Evolutionary conservation across 2,329 filamentous ascomycete genomes (phyloP).

Genomic region (Mycosphaerella arachidis): DNA sequence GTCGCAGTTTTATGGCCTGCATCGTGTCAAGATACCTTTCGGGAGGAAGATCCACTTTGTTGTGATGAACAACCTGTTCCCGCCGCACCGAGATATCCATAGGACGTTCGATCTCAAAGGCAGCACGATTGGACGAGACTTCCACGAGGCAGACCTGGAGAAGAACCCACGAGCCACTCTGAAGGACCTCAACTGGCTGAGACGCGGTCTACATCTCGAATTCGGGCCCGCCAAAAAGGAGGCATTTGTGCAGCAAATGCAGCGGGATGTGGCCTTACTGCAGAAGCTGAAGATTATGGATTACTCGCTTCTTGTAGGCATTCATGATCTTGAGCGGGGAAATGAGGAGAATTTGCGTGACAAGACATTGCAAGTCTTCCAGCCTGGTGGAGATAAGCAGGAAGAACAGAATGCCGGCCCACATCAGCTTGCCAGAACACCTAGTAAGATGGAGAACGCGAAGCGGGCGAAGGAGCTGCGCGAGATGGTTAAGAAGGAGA

Average conservation of each 20-base stretch:
- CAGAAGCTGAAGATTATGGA: slow-evolving; percentile 96
- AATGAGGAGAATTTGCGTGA: slow-evolving; percentile 90
- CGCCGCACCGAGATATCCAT: slow-evolving; percentile 94
- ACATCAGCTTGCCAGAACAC: slow-evolving; percentile 68
- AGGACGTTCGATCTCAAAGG: slow-evolving; percentile 96
- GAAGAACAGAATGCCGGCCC: slow-evolving; percentile 35
- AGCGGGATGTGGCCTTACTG: slow-evolving; percentile 78
- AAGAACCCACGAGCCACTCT: slow-evolving; percentile 87
- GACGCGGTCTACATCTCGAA: slow-evolving; percentile 78
- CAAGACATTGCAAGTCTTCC: slow-evolving; percentile 91
- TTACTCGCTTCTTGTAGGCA: slow-evolving; percentile 90
- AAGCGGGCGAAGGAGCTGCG: slow-evolving; percentile 86
- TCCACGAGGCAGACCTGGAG: slow-evolving; percentile 79
- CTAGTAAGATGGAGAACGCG: slow-evolving; percentile 86
- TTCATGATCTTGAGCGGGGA: slow-evolving; percentile 83
- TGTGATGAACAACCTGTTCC: slow-evolving; percentile 99
- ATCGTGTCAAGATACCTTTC: slow-evolving; percentile 96
- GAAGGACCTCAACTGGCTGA: slow-evolving; percentile 95
- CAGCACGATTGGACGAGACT: slow-evolving; percentile 88
- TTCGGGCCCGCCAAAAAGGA: slow-evolving; percentile 84
- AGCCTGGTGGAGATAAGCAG: slow-evolving; percentile 66
- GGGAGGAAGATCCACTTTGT: slow-evolving; percentile 99
- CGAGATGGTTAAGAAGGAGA: slow-evolving; percentile 87
- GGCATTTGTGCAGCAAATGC: slow-evolving; percentile 82
- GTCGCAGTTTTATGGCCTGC: slow-evolving; percentile 95